Conservation (phyloP, 148 eudicot genomes). For the Chenopodium quinoa region DNA sequence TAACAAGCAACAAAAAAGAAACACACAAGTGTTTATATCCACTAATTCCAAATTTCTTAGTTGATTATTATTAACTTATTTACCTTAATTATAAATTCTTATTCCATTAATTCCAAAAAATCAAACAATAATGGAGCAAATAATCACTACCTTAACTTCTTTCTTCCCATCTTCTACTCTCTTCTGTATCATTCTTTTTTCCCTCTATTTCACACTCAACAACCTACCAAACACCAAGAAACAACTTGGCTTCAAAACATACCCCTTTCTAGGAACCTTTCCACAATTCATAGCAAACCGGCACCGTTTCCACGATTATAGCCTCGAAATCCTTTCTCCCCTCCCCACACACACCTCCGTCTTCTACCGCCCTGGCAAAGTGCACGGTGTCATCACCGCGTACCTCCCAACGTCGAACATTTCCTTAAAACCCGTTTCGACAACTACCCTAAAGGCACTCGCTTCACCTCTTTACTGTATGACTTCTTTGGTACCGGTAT, state of each 20-base stretch:
- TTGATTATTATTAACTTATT: no score
- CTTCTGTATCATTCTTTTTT: background rate
- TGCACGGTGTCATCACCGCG: no score
- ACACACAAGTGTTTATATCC: no score
- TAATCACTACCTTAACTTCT: background rate
- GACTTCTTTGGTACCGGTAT: constrained; percentile 79
- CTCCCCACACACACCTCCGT: no score
- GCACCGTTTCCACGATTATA: no score
- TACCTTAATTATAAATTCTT: no score
- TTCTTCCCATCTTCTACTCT: constrained; percentile 6
- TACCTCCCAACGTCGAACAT: constrained; percentile 47
- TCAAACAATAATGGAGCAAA: constrained; percentile 1
- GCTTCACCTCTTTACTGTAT: constrained; percentile 33
- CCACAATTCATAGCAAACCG: constrained; percentile 41
- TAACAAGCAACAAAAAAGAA: no score
- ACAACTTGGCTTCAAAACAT: constrained; percentile 36
- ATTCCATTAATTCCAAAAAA: background rate
- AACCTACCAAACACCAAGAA: background rate
- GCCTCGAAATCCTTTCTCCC: no score
- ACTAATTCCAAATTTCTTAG: no score
- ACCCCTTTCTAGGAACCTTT: constrained; percentile 58
- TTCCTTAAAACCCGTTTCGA: constrained; percentile 60
- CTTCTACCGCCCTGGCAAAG: no score
- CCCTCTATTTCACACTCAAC: constrained; percentile 10
- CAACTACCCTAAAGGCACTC: constrained; percentile 65